A percentile compares a stretch with the other conserved stretches of the same genome.
These are phyloP conservation scores for Dipodascus albidus DNA, from an alignment of 805 yeast genomes.

Conservation along the genomic window DNA sequence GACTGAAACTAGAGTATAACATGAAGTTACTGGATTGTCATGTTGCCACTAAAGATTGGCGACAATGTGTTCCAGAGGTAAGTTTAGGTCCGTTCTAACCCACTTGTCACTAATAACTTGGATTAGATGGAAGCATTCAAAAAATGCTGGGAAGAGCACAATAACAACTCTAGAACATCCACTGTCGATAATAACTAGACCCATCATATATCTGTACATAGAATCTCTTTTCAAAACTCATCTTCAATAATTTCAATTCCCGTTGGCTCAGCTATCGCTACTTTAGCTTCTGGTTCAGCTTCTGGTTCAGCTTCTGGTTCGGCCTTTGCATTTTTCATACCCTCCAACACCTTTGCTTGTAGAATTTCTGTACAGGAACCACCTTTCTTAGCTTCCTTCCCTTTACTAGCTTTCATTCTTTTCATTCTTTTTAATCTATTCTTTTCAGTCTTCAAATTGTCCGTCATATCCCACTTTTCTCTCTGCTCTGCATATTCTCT, in stretches of 20 bases:
- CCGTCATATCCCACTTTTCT: slow-evolving; percentile 17
- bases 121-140: slow-evolving; percentile 43
- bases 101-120: background rate
- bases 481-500: slow-evolving; percentile 17
- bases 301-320: slow-evolving; percentile 6
- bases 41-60: slow-evolving; percentile 76
- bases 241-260: slow-evolving; percentile 1
- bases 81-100: too few species aligned
- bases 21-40: slow-evolving; percentile 61
- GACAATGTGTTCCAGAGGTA: slow-evolving; percentile 57
- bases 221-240: background rate
- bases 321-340: slow-evolving; percentile 6
- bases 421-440: slow-evolving; percentile 15
- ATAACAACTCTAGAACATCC: slow-evolving; percentile 37
- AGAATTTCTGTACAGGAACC: too few species aligned
- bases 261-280: background rate
- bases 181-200: slow-evolving; percentile 10
- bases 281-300: background rate
- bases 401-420: slow-evolving; percentile 4
- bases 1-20: slow-evolving; percentile 41
- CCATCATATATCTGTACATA: too few species aligned
- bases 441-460: slow-evolving; percentile 18
- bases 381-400: background rate
- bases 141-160: slow-evolving; percentile 50
- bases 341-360: background rate